phyloP scores from a whole-genome alignment of 352 stramenopile species.

The Phytopythium chamaehyphon region DNA sequence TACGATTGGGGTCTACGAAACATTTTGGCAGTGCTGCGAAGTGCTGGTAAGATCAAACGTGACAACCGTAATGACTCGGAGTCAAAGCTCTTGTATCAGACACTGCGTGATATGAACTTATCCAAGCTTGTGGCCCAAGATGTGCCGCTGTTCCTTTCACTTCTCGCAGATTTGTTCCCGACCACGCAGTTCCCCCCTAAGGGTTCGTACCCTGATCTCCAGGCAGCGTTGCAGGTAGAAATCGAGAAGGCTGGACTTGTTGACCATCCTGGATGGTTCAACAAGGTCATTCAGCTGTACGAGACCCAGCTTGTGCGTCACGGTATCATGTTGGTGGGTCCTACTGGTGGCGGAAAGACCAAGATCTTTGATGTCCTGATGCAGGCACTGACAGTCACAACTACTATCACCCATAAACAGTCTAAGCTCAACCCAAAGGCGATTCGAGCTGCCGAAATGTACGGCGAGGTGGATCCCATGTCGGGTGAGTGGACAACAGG shows the following conservation, averaged over 20 bases:
- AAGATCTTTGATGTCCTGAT: constrained; percentile 96
- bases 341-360: constrained; percentile 96
- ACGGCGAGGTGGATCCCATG: constrained; percentile 95
- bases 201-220: constrained; percentile 95
- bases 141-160: constrained; percentile 95
- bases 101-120: constrained; percentile 97
- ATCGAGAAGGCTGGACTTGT: constrained; percentile 93
- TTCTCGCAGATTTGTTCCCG: constrained; percentile 97
- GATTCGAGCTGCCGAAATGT: constrained; percentile 97
- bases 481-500: constrained; percentile 97
- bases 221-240: constrained; percentile 77
- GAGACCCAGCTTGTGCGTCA: constrained; percentile 97
- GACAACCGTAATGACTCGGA: constrained; percentile 88
- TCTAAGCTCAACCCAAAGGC: constrained; percentile 97
- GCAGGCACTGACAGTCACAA: constrained; percentile 91
- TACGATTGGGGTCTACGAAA: constrained; percentile 92
- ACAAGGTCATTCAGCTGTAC: constrained; percentile 98
- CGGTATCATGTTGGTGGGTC: constrained; percentile 98
- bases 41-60: constrained; percentile 89
- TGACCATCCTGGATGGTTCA: constrained; percentile 84
- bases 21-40: constrained; percentile 87
- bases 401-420: constrained; percentile 93
- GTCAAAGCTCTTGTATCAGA: constrained; percentile 86
- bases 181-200: constrained; percentile 89
- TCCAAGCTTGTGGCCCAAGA: constrained; percentile 98